phyloP scores from a whole-genome alignment of 768 basidiomycete species.

The Tulasnella sp. region DNA sequence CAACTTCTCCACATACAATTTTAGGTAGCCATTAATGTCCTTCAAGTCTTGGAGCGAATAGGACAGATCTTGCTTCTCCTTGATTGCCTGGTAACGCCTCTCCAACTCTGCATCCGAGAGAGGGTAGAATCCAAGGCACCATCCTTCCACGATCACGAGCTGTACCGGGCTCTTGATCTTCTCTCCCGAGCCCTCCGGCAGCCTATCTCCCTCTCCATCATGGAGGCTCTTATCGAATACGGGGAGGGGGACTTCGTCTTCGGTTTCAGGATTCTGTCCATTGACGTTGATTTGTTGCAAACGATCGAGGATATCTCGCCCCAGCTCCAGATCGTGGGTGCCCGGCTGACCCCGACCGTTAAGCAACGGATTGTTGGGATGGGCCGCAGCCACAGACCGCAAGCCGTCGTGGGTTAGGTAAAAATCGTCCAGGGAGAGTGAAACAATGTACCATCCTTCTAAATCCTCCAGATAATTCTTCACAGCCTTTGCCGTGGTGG shows the following conservation, averaged over 20 bases:
- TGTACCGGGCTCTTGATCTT: conserved; percentile 47
- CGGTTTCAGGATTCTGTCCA: neutral
- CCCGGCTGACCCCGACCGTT: conserved; percentile 86
- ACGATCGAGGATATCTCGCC: conserved; percentile 37
- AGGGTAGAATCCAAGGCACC: conserved; percentile 85
- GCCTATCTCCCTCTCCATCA: conserved; percentile 75
- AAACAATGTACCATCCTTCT: conserved; percentile 36
- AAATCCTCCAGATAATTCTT: conserved; percentile 21
- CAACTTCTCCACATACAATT: conserved; percentile 42
- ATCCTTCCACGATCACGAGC: conserved; percentile 88
- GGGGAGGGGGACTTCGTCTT: conserved; percentile 42
- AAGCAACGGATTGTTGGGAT: conserved; percentile 56
- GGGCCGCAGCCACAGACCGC: conserved; percentile 37
- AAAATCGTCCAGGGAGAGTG: conserved; percentile 74
- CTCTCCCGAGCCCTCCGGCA: conserved; percentile 34
- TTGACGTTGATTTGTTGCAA: conserved; percentile 35
- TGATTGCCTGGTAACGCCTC: conserved; percentile 32
- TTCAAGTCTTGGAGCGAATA: conserved; percentile 38
- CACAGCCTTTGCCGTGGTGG: conserved; percentile 57
- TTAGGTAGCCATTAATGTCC: conserved; percentile 51
- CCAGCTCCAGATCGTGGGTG: conserved; percentile 75
- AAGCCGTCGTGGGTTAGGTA: conserved; percentile 66
- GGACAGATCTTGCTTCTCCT: conserved; percentile 25
- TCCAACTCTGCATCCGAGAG: conserved; percentile 41
- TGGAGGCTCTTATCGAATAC: conserved; percentile 80